Evolutionary conservation across 495 filamentous ascomycete genomes (phyloP).

Genomic region (Talaromyces ruber): DNA sequence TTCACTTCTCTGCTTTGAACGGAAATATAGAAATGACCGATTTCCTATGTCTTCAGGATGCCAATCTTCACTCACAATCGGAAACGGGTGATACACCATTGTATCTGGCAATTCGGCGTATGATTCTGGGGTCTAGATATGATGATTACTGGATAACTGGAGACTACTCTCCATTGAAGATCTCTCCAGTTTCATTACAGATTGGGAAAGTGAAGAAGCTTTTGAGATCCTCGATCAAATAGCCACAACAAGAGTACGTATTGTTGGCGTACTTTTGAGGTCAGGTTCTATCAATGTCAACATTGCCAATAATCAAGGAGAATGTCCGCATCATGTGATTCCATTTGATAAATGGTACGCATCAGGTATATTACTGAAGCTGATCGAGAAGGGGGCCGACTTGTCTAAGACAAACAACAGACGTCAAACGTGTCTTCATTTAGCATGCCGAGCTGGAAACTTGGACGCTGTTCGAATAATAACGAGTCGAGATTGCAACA

Average conservation of each 20-base stretch:
- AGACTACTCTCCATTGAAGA: conserved; percentile 6
- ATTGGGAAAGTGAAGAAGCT: conserved; percentile 8
- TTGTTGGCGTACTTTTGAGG: conserved; percentile 8
- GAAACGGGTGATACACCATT: neutral
- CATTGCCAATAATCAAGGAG: conserved; percentile 8
- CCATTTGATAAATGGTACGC: conserved; percentile 7
- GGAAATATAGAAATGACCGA: neutral
- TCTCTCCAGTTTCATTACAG: conserved; percentile 7
- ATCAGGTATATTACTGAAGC: conserved; percentile 6
- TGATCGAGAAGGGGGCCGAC: conserved; percentile 9
- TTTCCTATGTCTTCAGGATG: neutral
- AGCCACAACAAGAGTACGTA: conserved; percentile 2
- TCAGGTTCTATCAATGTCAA: conserved; percentile 9
- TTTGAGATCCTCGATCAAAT: conserved; percentile 7
- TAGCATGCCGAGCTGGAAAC: conserved; percentile 8
- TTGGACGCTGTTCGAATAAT: conserved; percentile 9
- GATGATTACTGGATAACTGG: neutral
- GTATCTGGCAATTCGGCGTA: conserved; percentile 2
- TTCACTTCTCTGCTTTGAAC: conserved; percentile 4
- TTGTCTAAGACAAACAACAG: conserved; percentile 1
- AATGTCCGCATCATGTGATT: conserved; percentile 10
- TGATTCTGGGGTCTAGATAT: neutral
- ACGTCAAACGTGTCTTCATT: conserved; percentile 9
- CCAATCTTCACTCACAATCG: neutral
- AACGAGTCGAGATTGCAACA: conserved; percentile 5